Conservation (phyloP, 2,329 filamentous ascomycete genomes). For the Ceratocystis alfenasii region DNA sequence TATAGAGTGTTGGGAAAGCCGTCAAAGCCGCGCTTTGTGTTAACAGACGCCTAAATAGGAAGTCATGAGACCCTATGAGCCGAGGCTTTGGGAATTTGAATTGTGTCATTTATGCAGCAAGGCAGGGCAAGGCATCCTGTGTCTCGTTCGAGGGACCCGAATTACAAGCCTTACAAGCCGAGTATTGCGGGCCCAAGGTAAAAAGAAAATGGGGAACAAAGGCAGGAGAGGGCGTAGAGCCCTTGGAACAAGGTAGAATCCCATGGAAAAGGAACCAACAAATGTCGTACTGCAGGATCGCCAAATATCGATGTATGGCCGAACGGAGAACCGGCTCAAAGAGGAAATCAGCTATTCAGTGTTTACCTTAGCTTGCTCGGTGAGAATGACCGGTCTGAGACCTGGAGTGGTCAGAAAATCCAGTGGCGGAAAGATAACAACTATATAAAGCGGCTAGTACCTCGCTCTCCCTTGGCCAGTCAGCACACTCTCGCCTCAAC, state of each 20-base stretch:
- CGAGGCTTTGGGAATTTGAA: slow-evolving; percentile 5
- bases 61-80: neutral
- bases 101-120: neutral
- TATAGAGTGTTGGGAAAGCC: too few species aligned
- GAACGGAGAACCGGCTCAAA: slow-evolving; percentile 4
- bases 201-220: too few species aligned
- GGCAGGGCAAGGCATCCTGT: neutral
- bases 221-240: neutral
- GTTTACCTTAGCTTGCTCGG: neutral
- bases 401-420: neutral
- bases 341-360: neutral
- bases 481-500: neutral
- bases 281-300: neutral
- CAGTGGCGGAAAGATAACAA: neutral
- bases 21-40: too few species aligned
- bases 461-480: neutral
- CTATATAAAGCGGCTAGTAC: neutral
- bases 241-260: neutral
- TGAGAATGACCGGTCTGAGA: neutral
- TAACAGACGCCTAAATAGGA: neutral
- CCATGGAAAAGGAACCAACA: neutral
- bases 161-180: neutral
- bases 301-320: neutral
- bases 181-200: neutral
- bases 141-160: neutral